These are phyloP conservation scores for Castanea crenata DNA, from an alignment of 306 rosid species.

Conservation along the genomic window DNA sequence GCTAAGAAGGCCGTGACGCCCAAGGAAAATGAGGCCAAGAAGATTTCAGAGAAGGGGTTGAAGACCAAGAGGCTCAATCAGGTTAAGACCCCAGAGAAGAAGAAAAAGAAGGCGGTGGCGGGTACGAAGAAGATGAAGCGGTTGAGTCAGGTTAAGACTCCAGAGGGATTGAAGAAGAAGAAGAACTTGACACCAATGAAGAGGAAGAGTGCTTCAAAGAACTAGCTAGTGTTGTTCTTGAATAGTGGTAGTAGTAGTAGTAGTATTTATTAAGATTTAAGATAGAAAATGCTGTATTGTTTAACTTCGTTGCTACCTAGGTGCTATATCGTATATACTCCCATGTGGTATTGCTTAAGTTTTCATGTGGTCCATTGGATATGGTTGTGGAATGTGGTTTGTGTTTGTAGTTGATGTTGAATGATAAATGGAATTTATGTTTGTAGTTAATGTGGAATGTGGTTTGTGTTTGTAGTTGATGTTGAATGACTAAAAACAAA, in stretches of 20 bases:
- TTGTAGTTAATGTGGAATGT: no score
- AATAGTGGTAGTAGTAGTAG: neutral
- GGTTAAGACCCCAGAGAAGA: slow-evolving; percentile 28
- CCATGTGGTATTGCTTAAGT: neutral
- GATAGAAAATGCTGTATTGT: neutral
- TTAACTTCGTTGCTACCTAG: neutral
- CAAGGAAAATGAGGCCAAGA: neutral
- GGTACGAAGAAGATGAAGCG: slow-evolving; percentile 13
- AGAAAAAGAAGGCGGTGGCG: neutral
- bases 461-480: no score
- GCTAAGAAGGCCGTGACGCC: neutral
- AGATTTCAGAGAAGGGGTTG: neutral
- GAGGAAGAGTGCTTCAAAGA: slow-evolving; percentile 2
- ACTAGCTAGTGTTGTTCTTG: neutral
- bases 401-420: no score
- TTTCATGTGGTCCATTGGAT: neutral
- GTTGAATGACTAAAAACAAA: no score
- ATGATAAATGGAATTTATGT: no score
- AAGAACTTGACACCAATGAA: slow-evolving; percentile 13
- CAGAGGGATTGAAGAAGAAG: slow-evolving; percentile 28
- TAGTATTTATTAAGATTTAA: neutral
- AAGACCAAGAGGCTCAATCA: slow-evolving; percentile 36
- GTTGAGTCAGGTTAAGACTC: slow-evolving; percentile 29
- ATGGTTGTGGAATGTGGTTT: no score
- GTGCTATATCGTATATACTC: neutral